These are phyloP conservation scores for Metschnikowia lachancei DNA, from an alignment of 805 yeast species.

Conservation along the genomic window DNA sequence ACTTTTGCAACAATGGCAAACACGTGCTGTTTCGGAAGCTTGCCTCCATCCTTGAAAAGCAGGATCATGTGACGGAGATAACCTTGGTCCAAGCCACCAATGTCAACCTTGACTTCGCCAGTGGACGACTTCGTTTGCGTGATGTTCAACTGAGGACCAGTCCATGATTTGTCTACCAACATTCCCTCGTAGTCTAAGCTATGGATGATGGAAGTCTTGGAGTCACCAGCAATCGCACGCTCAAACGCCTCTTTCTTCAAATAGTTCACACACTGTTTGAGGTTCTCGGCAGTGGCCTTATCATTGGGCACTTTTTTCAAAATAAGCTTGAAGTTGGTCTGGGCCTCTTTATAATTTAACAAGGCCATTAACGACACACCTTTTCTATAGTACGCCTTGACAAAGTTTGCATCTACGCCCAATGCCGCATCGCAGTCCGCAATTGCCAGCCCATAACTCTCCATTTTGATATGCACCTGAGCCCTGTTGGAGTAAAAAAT, in stretches of 20 bases:
- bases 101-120: constrained; percentile 26
- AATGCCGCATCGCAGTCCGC: constrained; percentile 75
- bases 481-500: constrained; percentile 83
- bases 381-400: constrained; percentile 83
- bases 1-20: constrained; percentile 77
- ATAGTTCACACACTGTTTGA: constrained; percentile 60
- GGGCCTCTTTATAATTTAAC: constrained; percentile 71
- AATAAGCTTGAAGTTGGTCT: constrained; percentile 63
- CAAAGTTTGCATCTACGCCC: constrained; percentile 58
- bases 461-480: constrained; percentile 81
- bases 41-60: constrained; percentile 69
- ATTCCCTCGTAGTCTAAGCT: constrained; percentile 47
- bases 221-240: constrained; percentile 78
- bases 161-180: constrained; percentile 51
- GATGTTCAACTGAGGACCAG: constrained; percentile 56
- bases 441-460: constrained; percentile 82
- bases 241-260: constrained; percentile 77
- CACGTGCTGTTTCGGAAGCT: constrained; percentile 76
- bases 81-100: constrained; percentile 44
- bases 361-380: constrained; percentile 80
- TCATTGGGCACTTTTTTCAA: constrained; percentile 66
- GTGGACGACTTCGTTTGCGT: constrained; percentile 23
- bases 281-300: constrained; percentile 57
- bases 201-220: constrained; percentile 48
- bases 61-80: constrained; percentile 67